Conservation (phyloP, 108 stramenopile genomes). For the Skeletonema potamos region DNA sequence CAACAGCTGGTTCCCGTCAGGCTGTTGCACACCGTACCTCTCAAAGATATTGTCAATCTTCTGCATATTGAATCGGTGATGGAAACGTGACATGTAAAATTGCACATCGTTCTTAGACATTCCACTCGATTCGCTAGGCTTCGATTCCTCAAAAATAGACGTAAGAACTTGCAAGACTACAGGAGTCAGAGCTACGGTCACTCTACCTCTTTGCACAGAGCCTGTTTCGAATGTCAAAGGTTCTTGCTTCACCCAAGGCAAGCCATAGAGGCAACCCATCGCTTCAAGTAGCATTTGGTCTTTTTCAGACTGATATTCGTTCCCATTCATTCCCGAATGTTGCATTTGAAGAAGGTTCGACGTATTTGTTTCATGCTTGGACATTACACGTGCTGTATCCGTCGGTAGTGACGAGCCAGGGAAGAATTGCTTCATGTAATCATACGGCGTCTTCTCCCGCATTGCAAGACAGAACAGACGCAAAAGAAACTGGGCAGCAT, state of each 20-base stretch:
- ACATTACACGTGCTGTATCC: conserved; percentile 63
- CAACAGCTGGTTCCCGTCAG: conserved; percentile 57
- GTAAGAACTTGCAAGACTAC: conserved; percentile 50
- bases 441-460: conserved; percentile 56
- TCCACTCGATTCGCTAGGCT: conserved; percentile 49
- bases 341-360: conserved; percentile 59
- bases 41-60: conserved; percentile 79
- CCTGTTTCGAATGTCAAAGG: conserved; percentile 61
- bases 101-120: conserved; percentile 74
- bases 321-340: conserved; percentile 34
- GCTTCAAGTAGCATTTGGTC: conserved; percentile 61
- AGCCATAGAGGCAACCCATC: conserved; percentile 61
- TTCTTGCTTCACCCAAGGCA: conserved; percentile 50
- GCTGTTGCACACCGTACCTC: conserved; percentile 36
- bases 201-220: conserved; percentile 54
- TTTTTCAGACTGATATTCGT: conserved; percentile 4
- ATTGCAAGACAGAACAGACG: conserved; percentile 66
- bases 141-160: conserved; percentile 68
- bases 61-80: conserved; percentile 60
- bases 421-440: conserved; percentile 46
- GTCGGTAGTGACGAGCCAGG: conserved; percentile 67
- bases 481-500: conserved; percentile 67
- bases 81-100: conserved; percentile 70
- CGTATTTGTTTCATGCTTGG: conserved; percentile 52
- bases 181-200: conserved; percentile 47